A percentile compares a stretch with the other conserved stretches of the same genome.
Conservation (phyloP, 2,329 filamentous ascomycete genomes). For the Onygenales sp. region DNA sequence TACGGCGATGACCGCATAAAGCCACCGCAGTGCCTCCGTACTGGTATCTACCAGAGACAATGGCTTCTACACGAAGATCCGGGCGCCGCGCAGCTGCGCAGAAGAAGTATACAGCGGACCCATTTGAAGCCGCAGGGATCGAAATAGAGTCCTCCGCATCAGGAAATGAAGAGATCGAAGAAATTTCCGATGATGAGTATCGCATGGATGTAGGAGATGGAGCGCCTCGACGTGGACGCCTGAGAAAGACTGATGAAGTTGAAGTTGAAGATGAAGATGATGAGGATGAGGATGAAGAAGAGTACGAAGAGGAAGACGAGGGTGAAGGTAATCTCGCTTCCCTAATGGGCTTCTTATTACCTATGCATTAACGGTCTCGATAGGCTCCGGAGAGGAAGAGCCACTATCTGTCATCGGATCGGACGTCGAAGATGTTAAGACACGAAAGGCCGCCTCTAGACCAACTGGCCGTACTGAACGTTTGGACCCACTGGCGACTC, state of each 20-base stretch:
- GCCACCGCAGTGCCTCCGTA: no score
- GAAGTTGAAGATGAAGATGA: constrained; percentile 13
- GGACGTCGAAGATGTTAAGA: background rate
- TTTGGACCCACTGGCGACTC: constrained; percentile 18
- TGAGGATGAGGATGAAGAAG: constrained; percentile 13
- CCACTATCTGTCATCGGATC: constrained; percentile 1
- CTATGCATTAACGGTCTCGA: background rate
- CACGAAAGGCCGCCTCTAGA: background rate
- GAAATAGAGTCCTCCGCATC: constrained; percentile 11
- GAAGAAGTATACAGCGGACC: constrained; percentile 26
- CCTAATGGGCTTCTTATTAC: background rate
- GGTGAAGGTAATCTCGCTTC: constrained; percentile 7
- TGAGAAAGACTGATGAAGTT: constrained; percentile 4
- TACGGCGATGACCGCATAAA: no score
- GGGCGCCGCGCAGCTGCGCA: constrained; percentile 22
- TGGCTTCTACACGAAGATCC: constrained; percentile 21
- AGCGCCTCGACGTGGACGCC: background rate
- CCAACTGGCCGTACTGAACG: constrained; percentile 13
- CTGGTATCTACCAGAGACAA: no score
- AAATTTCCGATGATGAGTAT: constrained; percentile 15
- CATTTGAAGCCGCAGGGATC: constrained; percentile 24
- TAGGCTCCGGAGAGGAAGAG: background rate
- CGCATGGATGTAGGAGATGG: constrained; percentile 10
- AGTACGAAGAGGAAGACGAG: constrained; percentile 8
- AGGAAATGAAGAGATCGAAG: constrained; percentile 10